A percentile compares a stretch with the other conserved stretches of the same genome.
These are phyloP conservation scores for Xylaria curta DNA, from an alignment of 495 filamentous ascomycete genomes.

Conservation along the genomic window DNA sequence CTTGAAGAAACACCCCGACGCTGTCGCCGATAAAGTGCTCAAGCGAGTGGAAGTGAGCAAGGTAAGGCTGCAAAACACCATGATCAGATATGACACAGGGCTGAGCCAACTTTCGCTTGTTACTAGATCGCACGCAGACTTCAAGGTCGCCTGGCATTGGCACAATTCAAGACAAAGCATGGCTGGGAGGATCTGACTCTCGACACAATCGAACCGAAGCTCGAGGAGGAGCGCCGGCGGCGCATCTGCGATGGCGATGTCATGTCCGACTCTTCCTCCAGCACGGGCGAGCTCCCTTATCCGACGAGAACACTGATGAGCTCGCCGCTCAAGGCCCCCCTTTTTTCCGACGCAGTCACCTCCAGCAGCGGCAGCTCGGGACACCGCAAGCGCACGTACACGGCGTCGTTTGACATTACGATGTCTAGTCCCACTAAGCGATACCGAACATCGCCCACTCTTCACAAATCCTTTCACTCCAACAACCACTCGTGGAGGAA, in stretches of 20 bases:
- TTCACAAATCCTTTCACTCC: constrained; percentile 60
- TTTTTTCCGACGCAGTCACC: constrained; percentile 72
- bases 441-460: constrained; percentile 69
- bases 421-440: constrained; percentile 67
- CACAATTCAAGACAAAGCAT: constrained; percentile 94
- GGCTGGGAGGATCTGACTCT: constrained; percentile 82
- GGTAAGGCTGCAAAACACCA: constrained; percentile 56
- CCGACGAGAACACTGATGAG: constrained; percentile 60
- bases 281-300: constrained; percentile 65
- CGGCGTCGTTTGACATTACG: constrained; percentile 54
- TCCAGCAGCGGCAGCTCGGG: constrained; percentile 62
- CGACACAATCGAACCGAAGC: constrained; percentile 72
- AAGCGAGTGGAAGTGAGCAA: constrained; percentile 82
- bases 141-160: constrained; percentile 90
- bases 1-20: constrained; percentile 65
- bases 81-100: constrained; percentile 3
- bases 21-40: constrained; percentile 72
- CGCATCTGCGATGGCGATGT: constrained; percentile 67
- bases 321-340: constrained; percentile 68
- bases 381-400: constrained; percentile 64
- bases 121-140: constrained; percentile 85
- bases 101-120: constrained; percentile 30
- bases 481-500: constrained; percentile 73
- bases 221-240: constrained; percentile 75
- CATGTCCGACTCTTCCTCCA: constrained; percentile 82